Evolutionary conservation across 768 basidiomycete species (phyloP).

Genomic region (Auricularia heimuer): DNA sequence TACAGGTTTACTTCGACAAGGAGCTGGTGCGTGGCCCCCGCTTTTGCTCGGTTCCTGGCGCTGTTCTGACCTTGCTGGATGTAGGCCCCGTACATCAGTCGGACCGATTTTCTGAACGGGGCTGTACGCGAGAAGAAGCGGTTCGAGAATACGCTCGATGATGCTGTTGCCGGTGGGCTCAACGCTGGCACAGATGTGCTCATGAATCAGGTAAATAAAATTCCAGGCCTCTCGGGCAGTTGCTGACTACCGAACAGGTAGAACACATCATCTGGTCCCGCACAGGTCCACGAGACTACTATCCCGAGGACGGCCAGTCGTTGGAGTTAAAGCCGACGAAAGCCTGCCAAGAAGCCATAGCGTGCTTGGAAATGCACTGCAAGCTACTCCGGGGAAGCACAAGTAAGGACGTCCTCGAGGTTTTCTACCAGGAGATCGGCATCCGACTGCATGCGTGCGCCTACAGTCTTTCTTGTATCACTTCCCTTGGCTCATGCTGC

Average conservation of each 20-base stretch:
- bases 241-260: slow-evolving; percentile 40
- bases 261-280: slow-evolving; percentile 83
- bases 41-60: neutral
- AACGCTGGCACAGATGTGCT: slow-evolving; percentile 93
- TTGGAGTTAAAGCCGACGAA: slow-evolving; percentile 78
- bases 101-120: slow-evolving; percentile 84
- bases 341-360: slow-evolving; percentile 84
- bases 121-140: slow-evolving; percentile 95
- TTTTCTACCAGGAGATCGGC: slow-evolving; percentile 96
- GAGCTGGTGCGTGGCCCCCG: slow-evolving; percentile 53
- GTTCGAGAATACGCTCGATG: slow-evolving; percentile 87
- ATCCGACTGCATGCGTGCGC: slow-evolving; percentile 75
- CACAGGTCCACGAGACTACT: slow-evolving; percentile 82
- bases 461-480: too few relatives aligned
- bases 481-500: too few relatives aligned
- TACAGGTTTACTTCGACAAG: slow-evolving; percentile 97
- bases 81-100: slow-evolving; percentile 80
- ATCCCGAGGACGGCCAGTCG: slow-evolving; percentile 69
- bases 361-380: slow-evolving; percentile 84
- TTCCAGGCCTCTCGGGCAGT: too few relatives aligned
- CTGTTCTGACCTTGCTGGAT: neutral
- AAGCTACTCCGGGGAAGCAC: slow-evolving; percentile 87
- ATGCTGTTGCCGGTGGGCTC: slow-evolving; percentile 84
- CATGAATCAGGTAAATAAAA: slow-evolving; percentile 73
- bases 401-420: slow-evolving; percentile 91